Evolutionary conservation across 805 yeast species (phyloP).

Genomic region (Cyberlindnera japonica): DNA sequence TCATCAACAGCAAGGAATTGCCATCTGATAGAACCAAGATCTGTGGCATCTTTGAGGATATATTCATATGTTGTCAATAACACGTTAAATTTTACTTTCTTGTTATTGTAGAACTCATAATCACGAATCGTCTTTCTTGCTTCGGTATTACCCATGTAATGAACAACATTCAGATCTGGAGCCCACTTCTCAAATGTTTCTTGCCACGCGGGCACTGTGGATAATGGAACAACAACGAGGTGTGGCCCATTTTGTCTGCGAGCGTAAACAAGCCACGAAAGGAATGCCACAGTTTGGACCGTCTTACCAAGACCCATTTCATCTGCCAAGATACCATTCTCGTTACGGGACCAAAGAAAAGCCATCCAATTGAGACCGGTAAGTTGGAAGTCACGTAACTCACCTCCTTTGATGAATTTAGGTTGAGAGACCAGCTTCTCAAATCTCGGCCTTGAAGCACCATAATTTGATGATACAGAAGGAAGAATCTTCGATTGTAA

Average conservation of each 20-base stretch:
- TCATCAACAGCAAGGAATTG: constrained; percentile 97
- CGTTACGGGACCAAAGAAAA: constrained; percentile 94
- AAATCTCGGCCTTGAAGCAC: constrained; percentile 74
- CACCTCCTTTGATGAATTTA: constrained; percentile 82
- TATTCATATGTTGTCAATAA: constrained; percentile 94
- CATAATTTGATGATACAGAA: constrained; percentile 71
- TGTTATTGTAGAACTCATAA: constrained; percentile 73
- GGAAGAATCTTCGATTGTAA: constrained; percentile 83
- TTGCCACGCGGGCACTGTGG: constrained; percentile 98
- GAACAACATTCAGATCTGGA: constrained; percentile 90
- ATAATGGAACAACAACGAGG: constrained; percentile 90
- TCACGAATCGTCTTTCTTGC: constrained; percentile 81
- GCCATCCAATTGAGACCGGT: constrained; percentile 99
- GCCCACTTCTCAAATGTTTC: constrained; percentile 98
- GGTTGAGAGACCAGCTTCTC: constrained; percentile 89
- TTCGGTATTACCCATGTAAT: constrained; percentile 87
- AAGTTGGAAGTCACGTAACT: constrained; percentile 92
- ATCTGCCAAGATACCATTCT: constrained; percentile 95
- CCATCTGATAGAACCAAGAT: constrained; percentile 85
- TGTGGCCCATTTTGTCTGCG: constrained; percentile 98
- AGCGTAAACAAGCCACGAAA: constrained; percentile 93
- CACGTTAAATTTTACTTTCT: constrained; percentile 86
- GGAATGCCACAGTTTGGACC: constrained; percentile 91
- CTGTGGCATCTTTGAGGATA: constrained; percentile 81
- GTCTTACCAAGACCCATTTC: constrained; percentile 99